Evolutionary conservation across 2,329 filamentous ascomycete species (phyloP).

Genomic region (Capronia epimyces): DNA sequence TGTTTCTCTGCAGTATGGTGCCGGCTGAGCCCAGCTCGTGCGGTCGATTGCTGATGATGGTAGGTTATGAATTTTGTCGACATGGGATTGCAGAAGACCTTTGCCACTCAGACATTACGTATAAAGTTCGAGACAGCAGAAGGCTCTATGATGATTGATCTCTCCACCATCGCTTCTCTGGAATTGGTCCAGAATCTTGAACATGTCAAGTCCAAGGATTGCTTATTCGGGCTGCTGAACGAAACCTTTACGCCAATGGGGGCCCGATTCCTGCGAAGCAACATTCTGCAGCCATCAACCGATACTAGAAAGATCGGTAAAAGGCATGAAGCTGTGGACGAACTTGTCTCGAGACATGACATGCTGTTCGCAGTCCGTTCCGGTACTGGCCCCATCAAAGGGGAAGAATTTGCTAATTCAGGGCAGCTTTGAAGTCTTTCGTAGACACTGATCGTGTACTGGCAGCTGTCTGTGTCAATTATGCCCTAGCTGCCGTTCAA

Average conservation of each 20-base stretch:
- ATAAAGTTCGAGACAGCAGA: slow-evolving; percentile 84
- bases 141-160: slow-evolving; percentile 92
- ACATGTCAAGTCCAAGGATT: slow-evolving; percentile 70
- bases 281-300: slow-evolving; percentile 83
- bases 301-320: slow-evolving; percentile 60
- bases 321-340: slow-evolving; percentile 76
- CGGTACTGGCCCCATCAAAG: slow-evolving; percentile 44
- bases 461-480: slow-evolving; percentile 54
- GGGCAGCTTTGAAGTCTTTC: slow-evolving; percentile 64
- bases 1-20: slow-evolving; percentile 75
- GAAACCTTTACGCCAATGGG: slow-evolving; percentile 87
- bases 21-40: neutral
- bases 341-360: slow-evolving; percentile 74
- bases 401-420: slow-evolving; percentile 14
- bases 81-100: slow-evolving; percentile 60
- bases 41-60: slow-evolving; percentile 13
- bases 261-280: slow-evolving; percentile 71
- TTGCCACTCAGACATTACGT: slow-evolving; percentile 72
- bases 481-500: neutral
- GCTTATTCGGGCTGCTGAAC: slow-evolving; percentile 79
- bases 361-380: slow-evolving; percentile 74
- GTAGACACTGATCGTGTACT: slow-evolving; percentile 74
- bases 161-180: slow-evolving; percentile 77
- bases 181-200: slow-evolving; percentile 87
- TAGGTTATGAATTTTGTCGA: slow-evolving; percentile 80